Base-by-base conservation (phyloP, 352 stramenopile species). In the Lagenidium giganteum region DNA sequence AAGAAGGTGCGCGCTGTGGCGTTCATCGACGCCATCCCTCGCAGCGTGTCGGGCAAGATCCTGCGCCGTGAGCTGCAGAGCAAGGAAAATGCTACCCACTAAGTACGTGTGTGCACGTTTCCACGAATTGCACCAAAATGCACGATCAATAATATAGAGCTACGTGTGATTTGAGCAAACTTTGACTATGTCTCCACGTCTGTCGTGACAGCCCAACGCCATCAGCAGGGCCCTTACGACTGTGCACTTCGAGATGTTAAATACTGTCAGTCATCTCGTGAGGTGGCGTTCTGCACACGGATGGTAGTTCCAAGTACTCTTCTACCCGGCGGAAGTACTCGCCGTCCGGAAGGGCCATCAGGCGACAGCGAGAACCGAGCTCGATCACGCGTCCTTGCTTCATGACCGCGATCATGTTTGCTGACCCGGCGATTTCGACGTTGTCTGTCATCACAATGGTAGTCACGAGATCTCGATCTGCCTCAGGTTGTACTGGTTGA, bases 351-450 rank as follows among this genome's bases (percentile, higher is more conserved):
- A 54, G 2, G 21, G 41, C 37, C 47, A 68, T 59, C 28, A 68
- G 41, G 42, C 66, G 49, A 8, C 94, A 70, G 51, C 97, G 88
- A 9, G 56, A 92, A 28, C 93, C 93, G 16, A 59, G 62, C 53
- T 97, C 88, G 4, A 89, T 65, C 2, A 97, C 65, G n/a, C 48
- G 47, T 13, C 89, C 89, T 24, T 86, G 54, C 49, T 73, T 54
- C 34, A 96, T 47, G n/a, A 97, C 85, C 30, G 87, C 72, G 34
- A 98, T 97, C 21, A 83, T 60, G 60, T 97, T 84, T 22, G 73
- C 76, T 42, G 95, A 83, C 13, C 59, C 51, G 29, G 96, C 80
- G 3, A 79, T 96, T 12, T 61, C 77, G 21, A 96, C 50, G 14
- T 90, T 57, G 57, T 97, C 89, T 4, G 91, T 83, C 47, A 97